A percentile compares a stretch with the other conserved stretches of the same genome.
These are phyloP conservation scores for Pseudonitzschia multiseries DNA, from an alignment of 108 stramenopile genomes.

Conservation along the genomic window DNA sequence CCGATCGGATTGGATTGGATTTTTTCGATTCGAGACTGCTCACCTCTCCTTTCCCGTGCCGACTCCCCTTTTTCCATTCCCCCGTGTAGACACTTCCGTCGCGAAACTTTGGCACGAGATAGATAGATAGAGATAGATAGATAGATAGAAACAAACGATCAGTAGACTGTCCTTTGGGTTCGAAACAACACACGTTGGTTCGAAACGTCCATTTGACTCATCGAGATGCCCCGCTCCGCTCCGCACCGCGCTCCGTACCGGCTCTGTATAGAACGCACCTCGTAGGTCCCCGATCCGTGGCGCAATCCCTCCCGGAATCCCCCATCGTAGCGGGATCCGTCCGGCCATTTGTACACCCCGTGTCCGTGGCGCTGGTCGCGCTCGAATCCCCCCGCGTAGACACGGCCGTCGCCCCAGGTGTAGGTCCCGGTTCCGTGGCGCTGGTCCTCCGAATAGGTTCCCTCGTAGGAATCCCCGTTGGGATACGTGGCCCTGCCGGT, in stretches of 20 bases:
- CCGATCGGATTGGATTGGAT: no score
- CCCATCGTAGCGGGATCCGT: slow-evolving; percentile 36
- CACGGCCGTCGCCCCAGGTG: slow-evolving; percentile 59
- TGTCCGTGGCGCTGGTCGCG: slow-evolving; percentile 26
- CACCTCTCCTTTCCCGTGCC: slow-evolving; percentile 12
- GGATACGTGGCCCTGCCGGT: slow-evolving; percentile 48
- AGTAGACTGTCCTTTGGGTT: no score
- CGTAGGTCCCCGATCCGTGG: slow-evolving; percentile 21
- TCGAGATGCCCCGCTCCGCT: no score
- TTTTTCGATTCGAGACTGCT: no score
- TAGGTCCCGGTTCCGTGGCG: slow-evolving; percentile 72
- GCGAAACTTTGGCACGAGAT: slow-evolving; percentile 22
- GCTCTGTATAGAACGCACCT: no score
- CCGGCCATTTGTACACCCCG: slow-evolving; percentile 28
- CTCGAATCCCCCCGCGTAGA: slow-evolving; percentile 59
- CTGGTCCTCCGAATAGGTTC: neutral
- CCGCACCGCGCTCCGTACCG: no score
- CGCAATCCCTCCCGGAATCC: slow-evolving; percentile 28
- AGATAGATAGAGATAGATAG: neutral
- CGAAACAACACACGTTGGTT: no score
- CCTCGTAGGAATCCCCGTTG: slow-evolving; percentile 35
- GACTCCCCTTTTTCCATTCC: slow-evolving; percentile 47
- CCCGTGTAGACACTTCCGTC: slow-evolving; percentile 71
- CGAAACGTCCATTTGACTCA: no score
- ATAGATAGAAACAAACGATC: no score